Percentiles rank a stretch among this genome's conserved stretches.
Conservation (phyloP, 139 green algal genomes). For the Tetradesmus lagerheimii region DNA sequence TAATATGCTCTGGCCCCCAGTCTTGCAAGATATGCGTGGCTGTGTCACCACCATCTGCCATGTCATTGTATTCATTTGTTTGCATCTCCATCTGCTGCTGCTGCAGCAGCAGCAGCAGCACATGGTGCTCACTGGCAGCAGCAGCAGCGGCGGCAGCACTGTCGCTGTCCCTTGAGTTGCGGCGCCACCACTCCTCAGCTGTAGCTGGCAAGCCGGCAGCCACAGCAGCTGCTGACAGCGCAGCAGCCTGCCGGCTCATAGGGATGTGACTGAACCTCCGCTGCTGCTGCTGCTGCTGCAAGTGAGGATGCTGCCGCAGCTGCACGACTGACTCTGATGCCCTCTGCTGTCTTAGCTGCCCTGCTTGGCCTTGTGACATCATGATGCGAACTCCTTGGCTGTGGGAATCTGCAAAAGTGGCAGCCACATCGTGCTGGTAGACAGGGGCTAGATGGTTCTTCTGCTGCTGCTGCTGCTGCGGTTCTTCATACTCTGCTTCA, state of each 20-base stretch:
- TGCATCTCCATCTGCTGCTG: not conserved
- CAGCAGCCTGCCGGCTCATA: not conserved
- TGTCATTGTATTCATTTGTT: not conserved
- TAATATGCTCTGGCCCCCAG: not conserved
- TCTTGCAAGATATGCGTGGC: not conserved
- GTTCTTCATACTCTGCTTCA: not conserved
- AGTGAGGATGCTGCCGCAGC: not conserved
- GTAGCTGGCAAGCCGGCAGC: not conserved
- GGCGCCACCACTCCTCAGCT: not conserved
- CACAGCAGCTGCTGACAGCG: not conserved
- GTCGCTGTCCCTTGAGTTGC: not conserved
- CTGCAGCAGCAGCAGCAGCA: not conserved
- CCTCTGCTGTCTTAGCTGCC: not conserved
- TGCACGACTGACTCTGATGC: not conserved
- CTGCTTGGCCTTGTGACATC: no score
- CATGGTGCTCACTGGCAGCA: not conserved
- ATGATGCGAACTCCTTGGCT: no score
- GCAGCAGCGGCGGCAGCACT: not conserved
- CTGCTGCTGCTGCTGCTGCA: conserved; percentile 24
- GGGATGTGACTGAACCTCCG: not conserved
- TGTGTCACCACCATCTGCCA: not conserved
- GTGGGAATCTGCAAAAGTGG: not conserved
- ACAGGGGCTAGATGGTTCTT: not conserved
- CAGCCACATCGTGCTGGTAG: not conserved
- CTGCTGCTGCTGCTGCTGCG: not conserved